Evolutionary conservation across 164 flowering plant genomes (phyloP), one percentile per base, ranked within the genome.

Genomic region (Houttuynia cordata): DNA sequence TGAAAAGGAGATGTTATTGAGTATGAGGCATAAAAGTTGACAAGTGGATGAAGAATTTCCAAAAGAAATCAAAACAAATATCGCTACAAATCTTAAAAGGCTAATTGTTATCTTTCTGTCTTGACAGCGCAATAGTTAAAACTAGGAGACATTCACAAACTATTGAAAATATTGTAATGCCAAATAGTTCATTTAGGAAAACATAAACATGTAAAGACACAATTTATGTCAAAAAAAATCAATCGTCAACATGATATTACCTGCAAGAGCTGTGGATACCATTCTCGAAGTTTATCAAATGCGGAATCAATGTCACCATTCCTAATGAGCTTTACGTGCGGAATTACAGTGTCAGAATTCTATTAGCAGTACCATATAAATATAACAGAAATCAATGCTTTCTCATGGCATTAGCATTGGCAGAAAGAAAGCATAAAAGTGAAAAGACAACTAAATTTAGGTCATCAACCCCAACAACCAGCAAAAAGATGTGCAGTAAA

Each of bases 201-300:
- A 45, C 17, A 42, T 41, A 23, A 59, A 22, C 2, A 51, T 24
- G 17, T 50, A 62, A 2, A 37, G 15, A 24, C 39, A 37, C 0
- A 15, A 23, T 23, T 23, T 54, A 24, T 54, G 42, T 53, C 12
- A 53, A 54, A 59, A 61, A 50, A 12, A 47, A 61, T 25, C 41
- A 51, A 30, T 56, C 39, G 55, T 9, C 20, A 15, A 62, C 58
- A 62, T 67, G 40, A 64, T 10, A 53, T 40, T 56, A 90, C 99
- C 99, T 86, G 85, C 60, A 88, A 68, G 72, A 85, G 83, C 68
- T 81, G 85, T 64, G 99, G 99, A 77, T 86, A 85, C 91, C 86
- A 86, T 7, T 85, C 83, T 50, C 73, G 80, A 63, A 94, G 87
- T 67, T 77, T 85, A 58, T 54, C 62, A 57, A 91, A 62, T 58